A percentile compares a stretch with the other conserved stretches of the same genome.
Evolutionary conservation across 1,284 basidiomycete genomes (phyloP).

Genomic region (Puccinia novopanici): DNA sequence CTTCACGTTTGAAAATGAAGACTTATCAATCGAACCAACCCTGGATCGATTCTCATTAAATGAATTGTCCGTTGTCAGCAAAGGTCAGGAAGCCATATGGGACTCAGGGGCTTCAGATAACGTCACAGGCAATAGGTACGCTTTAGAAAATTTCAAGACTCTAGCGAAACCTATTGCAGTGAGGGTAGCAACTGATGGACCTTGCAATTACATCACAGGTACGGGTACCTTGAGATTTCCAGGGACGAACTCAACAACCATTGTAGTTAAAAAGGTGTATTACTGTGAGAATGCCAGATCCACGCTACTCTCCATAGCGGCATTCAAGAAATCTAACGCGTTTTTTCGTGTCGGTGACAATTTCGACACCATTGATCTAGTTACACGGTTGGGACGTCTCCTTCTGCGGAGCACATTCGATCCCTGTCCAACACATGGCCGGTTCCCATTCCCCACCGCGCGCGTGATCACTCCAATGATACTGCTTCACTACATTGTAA

Average conservation of each 20-base stretch:
- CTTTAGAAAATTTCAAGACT: background rate
- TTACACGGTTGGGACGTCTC: background rate
- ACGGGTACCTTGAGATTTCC: background rate
- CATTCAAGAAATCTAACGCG: background rate
- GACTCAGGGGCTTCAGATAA: constrained; percentile 10
- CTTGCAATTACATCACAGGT: constrained; percentile 6
- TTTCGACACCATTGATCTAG: background rate
- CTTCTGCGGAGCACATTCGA: background rate
- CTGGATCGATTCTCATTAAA: background rate
- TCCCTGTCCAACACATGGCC: background rate
- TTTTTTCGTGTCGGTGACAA: background rate
- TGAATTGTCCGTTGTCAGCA: background rate
- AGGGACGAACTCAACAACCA: background rate
- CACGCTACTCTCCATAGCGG: background rate
- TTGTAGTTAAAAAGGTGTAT: background rate
- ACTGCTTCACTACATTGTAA: background rate
- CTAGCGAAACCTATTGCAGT: constrained; percentile 11
- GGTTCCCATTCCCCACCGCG: background rate
- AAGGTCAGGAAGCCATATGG: background rate
- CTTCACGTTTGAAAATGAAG: background rate
- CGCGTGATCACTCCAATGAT: background rate
- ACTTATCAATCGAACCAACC: background rate
- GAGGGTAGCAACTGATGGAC: background rate
- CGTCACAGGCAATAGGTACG: background rate
- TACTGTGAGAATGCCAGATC: constrained; percentile 10